Evolutionary conservation across 2,329 filamentous ascomycete species (phyloP).

Genomic region (Fusarium denticulatum): DNA sequence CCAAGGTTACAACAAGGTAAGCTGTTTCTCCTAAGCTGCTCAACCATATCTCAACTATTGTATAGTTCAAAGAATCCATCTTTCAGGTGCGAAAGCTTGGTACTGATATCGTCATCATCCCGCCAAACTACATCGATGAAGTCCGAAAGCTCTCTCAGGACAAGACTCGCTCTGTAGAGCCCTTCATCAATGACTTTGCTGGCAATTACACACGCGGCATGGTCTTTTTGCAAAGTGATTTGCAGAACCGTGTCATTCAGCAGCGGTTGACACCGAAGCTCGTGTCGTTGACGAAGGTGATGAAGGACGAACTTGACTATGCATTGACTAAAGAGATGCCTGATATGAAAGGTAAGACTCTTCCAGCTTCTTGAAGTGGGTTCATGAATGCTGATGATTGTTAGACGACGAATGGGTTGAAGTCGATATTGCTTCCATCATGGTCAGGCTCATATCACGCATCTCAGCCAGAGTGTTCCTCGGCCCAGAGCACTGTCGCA

Average conservation of each 20-base stretch:
- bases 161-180: neutral
- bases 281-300: neutral
- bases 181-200: neutral
- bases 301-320: neutral
- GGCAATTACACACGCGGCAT: neutral
- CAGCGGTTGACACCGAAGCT: neutral
- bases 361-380: accelerated
- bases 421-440: neutral
- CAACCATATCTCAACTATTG: accelerated
- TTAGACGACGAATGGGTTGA: neutral
- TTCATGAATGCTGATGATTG: accelerated
- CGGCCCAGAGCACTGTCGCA: neutral
- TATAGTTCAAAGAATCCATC: neutral
- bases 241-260: neutral
- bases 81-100: neutral
- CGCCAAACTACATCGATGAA: neutral
- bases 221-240: neutral
- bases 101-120: neutral
- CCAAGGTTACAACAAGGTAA: neutral
- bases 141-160: neutral
- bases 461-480: neutral
- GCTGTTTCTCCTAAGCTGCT: accelerated
- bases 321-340: neutral
- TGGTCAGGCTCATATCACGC: neutral
- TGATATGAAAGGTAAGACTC: neutral